Percentiles rank a stretch among this genome's conserved stretches.
phyloP scores from a whole-genome alignment of 495 filamentous ascomycete genomes.

The Halenospora varia region DNA sequence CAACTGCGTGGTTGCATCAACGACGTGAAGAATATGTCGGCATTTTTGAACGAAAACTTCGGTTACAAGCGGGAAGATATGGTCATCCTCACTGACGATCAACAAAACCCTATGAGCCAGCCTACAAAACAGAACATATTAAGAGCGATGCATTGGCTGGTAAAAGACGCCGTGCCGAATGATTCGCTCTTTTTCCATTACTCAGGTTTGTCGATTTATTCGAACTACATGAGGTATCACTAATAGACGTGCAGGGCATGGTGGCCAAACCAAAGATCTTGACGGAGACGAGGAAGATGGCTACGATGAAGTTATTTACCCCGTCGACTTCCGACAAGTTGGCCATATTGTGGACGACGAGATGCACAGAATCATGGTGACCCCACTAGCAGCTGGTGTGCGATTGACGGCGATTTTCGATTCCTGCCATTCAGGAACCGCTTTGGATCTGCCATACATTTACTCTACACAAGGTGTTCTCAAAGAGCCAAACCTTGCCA shows the following conservation, averaged over 20 bases:
- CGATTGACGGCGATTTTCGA: constrained; percentile 97
- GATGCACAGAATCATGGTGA: constrained; percentile 97
- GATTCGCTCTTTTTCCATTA: constrained; percentile 99
- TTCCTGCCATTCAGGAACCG: constrained; percentile 97
- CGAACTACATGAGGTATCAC: constrained; percentile 4
- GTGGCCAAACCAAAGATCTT: constrained; percentile 92
- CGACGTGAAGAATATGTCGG: constrained; percentile 96
- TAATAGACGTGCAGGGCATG: constrained; percentile 61
- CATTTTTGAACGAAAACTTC: constrained; percentile 85
- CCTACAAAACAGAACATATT: constrained; percentile 95
- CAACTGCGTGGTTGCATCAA: constrained; percentile 96
- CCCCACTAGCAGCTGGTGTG: constrained; percentile 74
- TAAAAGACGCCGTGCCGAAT: constrained; percentile 90
- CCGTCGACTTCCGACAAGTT: constrained; percentile 84
- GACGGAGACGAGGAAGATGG: constrained; percentile 95
- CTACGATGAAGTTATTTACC: constrained; percentile 98
- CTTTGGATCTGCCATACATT: constrained; percentile 93
- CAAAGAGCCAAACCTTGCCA: constrained; percentile 97
- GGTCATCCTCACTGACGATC: constrained; percentile 96
- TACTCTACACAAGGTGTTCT: constrained; percentile 93
- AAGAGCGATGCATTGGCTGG: constrained; percentile 97
- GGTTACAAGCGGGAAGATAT: constrained; percentile 95
- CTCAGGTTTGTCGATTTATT: constrained; percentile 61
- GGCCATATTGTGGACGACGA: constrained; percentile 98
- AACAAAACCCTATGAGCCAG: constrained; percentile 95